These are phyloP conservation scores for Saccharomycopsis malanga DNA, from an alignment of 805 yeast genomes.

Conservation along the genomic window DNA sequence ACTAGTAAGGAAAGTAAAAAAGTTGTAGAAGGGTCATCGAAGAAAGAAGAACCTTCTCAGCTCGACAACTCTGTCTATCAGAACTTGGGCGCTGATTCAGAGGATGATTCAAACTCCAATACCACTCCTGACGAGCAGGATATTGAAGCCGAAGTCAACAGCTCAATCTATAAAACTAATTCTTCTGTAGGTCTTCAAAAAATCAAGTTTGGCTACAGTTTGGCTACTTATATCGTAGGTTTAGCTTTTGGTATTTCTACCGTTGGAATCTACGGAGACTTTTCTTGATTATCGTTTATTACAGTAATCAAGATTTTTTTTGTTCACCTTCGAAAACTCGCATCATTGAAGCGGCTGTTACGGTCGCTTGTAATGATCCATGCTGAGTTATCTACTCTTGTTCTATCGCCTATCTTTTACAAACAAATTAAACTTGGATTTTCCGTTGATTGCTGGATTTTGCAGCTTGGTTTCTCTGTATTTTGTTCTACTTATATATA, in stretches of 20 bases:
- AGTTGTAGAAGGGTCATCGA: constrained; percentile 24
- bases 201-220: constrained; percentile 33
- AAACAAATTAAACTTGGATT: too few relatives aligned
- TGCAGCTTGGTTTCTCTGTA: too few relatives aligned
- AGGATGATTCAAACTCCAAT: constrained; percentile 23
- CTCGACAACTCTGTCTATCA: constrained; percentile 41
- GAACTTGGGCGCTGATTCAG: constrained; percentile 32
- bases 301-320: too few relatives aligned
- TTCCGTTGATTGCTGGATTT: too few relatives aligned
- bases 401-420: too few relatives aligned
- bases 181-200: constrained; percentile 29
- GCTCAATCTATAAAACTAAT: constrained; percentile 35
- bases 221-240: constrained; percentile 38
- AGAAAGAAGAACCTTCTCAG: constrained; percentile 33
- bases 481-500: too few relatives aligned
- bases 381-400: too few relatives aligned
- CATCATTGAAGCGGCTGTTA: too few relatives aligned
- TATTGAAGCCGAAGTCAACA: constrained; percentile 38
- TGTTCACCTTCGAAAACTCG: too few relatives aligned
- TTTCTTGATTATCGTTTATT: constrained; percentile 12
- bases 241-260: constrained; percentile 42
- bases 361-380: too few relatives aligned
- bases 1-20: constrained; percentile 12
- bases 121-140: constrained; percentile 28
- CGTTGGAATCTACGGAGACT: constrained; percentile 55